phyloP scores from a whole-genome alignment of 2,329 filamentous ascomycete genomes.

The Tricladium varicosporioides region DNA sequence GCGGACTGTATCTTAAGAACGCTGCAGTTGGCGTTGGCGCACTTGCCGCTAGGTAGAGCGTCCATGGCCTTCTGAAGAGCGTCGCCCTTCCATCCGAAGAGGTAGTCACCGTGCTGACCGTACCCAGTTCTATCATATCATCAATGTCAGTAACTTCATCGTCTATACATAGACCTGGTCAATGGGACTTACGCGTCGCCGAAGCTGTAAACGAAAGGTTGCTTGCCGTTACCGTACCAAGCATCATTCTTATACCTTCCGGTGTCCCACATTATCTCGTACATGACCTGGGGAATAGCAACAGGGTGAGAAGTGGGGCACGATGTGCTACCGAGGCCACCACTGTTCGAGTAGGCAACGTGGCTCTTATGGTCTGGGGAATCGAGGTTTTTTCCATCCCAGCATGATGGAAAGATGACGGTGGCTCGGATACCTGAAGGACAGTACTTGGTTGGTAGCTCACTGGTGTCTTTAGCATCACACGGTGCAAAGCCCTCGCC shows the following conservation, averaged over 20 bases:
- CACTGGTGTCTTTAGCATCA: conserved; percentile 39
- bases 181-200: conserved; percentile 38
- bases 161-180: not conserved
- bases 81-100: conserved; percentile 2
- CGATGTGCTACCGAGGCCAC: conserved; percentile 8
- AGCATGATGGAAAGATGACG: conserved; percentile 59
- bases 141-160: not conserved
- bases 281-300: conserved; percentile 13
- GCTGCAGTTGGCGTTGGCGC: conserved; percentile 9
- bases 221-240: conserved; percentile 13
- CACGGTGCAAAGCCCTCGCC: conserved; percentile 34
- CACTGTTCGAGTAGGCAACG: conserved; percentile 47
- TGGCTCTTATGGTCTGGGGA: conserved; percentile 54
- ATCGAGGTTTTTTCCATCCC: conserved; percentile 58
- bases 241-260: conserved; percentile 11
- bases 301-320: conserved; percentile 10
- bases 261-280: conserved; percentile 17
- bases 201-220: conserved; percentile 17
- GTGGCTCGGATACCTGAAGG: conserved; percentile 50
- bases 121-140: not conserved
- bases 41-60: conserved; percentile 4
- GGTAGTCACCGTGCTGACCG: conserved; percentile 5
- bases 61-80: conserved; percentile 3
- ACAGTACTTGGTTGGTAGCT: conserved; percentile 54
- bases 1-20: conserved; percentile 8